Conservation (phyloP, 2,329 filamentous ascomycete genomes). For the Beauveria sp. region DNA sequence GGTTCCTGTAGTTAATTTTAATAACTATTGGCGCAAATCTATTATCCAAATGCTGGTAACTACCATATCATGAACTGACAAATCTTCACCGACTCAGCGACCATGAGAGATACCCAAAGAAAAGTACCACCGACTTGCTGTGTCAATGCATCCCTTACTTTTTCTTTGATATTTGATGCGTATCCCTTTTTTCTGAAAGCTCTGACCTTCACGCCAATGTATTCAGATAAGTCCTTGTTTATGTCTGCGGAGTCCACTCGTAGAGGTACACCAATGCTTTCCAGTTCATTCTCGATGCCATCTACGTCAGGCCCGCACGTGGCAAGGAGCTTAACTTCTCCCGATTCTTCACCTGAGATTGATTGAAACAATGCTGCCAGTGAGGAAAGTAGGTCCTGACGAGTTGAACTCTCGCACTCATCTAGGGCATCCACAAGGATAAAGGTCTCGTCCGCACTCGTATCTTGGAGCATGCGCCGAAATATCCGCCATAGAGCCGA, state of each 20-base stretch:
- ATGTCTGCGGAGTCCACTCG: conserved; percentile 2
- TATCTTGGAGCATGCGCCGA: conserved; percentile 5
- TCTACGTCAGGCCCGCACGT: conserved; percentile 7
- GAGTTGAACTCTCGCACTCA: conserved; percentile 9
- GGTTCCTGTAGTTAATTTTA: too few species aligned
- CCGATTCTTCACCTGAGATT: background rate
- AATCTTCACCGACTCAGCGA: too few species aligned
- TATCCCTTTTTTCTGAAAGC: background rate
- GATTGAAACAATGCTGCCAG: background rate
- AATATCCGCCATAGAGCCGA: conserved; percentile 12
- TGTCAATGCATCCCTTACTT: too few species aligned
- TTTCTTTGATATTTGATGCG: background rate
- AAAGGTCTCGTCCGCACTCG: conserved; percentile 6
- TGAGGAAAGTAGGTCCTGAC: background rate
- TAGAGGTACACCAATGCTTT: background rate
- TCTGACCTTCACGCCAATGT: background rate
- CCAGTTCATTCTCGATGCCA: conserved; percentile 6
- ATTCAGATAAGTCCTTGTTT: conserved; percentile 9
- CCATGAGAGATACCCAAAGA: too few species aligned
- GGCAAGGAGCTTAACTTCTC: conserved; percentile 7
- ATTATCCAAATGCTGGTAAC: too few species aligned
- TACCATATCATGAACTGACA: too few species aligned
- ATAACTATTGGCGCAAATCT: too few species aligned
- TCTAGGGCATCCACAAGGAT: conserved; percentile 13
- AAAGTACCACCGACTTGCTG: too few species aligned